A percentile compares a stretch with the other conserved stretches of the same genome.
Evolutionary conservation across 2,329 filamentous ascomycete species (phyloP).

Genomic region (Boeremia lycopersici): DNA sequence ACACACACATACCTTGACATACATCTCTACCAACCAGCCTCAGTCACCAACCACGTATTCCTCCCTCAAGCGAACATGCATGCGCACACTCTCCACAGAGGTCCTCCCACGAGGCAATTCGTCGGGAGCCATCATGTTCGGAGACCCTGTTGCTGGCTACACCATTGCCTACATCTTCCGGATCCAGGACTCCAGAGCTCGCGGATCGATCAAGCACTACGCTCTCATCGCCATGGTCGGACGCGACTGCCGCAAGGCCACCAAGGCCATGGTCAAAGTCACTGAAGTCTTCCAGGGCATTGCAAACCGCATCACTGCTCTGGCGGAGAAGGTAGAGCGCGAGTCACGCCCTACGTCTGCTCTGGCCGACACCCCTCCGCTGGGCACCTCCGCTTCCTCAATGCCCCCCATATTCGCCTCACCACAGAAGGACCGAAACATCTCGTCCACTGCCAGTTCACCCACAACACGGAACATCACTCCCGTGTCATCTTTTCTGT

Average conservation of each 20-base stretch:
- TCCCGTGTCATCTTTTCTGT: constrained; percentile 64
- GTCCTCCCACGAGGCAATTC: constrained; percentile 61
- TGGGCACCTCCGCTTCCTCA: constrained; percentile 39
- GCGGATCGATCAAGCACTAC: constrained; percentile 62
- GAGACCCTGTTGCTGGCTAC: constrained; percentile 61
- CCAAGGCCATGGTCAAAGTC: constrained; percentile 48
- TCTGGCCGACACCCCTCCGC: constrained; percentile 36
- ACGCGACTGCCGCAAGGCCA: constrained; percentile 60
- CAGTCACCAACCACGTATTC: constrained; percentile 60
- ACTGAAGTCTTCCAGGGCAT: constrained; percentile 58
- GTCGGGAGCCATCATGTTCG: constrained; percentile 64
- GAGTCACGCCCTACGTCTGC: constrained; percentile 44
- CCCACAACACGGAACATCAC: constrained; percentile 54
- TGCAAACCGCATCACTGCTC: constrained; percentile 57
- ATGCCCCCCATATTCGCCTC: constrained; percentile 36
- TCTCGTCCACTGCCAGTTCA: constrained; percentile 38
- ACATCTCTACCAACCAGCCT: constrained; percentile 63
- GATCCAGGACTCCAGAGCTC: constrained; percentile 62
- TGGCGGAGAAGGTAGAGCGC: constrained; percentile 48
- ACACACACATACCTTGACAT: constrained; percentile 63
- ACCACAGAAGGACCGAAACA: constrained; percentile 36
- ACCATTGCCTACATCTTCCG: constrained; percentile 66
- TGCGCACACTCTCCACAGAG: constrained; percentile 64
- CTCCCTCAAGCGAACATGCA: constrained; percentile 61
- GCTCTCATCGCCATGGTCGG: constrained; percentile 63